phyloP scores from a whole-genome alignment of 2,329 filamentous ascomycete species.

The Trichoderma brevicompactum region DNA sequence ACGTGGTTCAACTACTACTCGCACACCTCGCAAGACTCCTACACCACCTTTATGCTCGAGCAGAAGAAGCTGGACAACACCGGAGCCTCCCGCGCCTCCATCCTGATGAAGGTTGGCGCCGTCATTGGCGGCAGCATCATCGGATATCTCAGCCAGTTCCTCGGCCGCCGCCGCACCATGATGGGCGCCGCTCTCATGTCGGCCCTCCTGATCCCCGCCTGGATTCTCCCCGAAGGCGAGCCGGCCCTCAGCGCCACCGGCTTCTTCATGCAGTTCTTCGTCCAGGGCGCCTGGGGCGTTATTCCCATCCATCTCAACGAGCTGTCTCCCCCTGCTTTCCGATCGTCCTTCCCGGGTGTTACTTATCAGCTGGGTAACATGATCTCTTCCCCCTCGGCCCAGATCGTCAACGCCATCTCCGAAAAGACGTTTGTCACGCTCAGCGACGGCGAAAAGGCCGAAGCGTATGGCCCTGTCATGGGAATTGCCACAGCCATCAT shows the following conservation, averaged over 20 bases:
- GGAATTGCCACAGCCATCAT: constrained; percentile 78
- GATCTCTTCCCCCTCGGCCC: constrained; percentile 71
- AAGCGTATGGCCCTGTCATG: constrained; percentile 77
- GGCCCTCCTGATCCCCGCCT: constrained; percentile 68
- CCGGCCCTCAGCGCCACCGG: constrained; percentile 63
- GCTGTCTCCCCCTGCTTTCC: constrained; percentile 70
- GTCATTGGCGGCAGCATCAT: constrained; percentile 74
- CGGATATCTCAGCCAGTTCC: constrained; percentile 75
- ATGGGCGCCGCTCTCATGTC: constrained; percentile 63
- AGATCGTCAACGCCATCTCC: constrained; percentile 77
- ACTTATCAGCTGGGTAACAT: constrained; percentile 76
- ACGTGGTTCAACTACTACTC: constrained; percentile 77
- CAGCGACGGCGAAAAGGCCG: constrained; percentile 58
- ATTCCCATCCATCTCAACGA: constrained; percentile 77
- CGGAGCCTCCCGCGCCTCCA: constrained; percentile 72
- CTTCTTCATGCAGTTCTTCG: constrained; percentile 71
- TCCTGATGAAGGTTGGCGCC: constrained; percentile 79
- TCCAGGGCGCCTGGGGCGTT: constrained; percentile 69
- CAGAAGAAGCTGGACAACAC: constrained; percentile 70
- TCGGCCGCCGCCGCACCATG: constrained; percentile 73
- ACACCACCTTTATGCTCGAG: constrained; percentile 78
- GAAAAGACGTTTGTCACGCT: constrained; percentile 63
- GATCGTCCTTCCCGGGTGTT: constrained; percentile 71
- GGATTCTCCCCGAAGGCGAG: constrained; percentile 69
- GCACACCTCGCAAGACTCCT: constrained; percentile 79